Evolutionary conservation across 2,329 filamentous ascomycete genomes (phyloP).

Genomic region (Fusarium mangiferae): DNA sequence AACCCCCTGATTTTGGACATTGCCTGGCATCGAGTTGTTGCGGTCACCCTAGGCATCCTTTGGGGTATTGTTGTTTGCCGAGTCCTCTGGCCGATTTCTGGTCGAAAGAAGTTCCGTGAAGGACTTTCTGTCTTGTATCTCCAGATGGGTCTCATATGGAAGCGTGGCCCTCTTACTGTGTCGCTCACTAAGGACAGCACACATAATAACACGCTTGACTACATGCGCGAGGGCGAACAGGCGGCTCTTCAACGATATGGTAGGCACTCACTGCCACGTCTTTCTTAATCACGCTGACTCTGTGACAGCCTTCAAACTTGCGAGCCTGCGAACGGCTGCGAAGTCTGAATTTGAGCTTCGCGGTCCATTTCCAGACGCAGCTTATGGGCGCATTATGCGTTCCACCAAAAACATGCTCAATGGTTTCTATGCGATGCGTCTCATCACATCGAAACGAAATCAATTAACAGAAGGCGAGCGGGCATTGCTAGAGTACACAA

Average conservation of each 20-base stretch:
- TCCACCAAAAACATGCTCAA: slow-evolving; percentile 88
- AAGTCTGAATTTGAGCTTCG: slow-evolving; percentile 88
- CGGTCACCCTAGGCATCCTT: slow-evolving; percentile 85
- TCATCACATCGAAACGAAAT: slow-evolving; percentile 85
- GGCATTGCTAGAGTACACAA: slow-evolving; percentile 81
- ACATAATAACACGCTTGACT: slow-evolving; percentile 67
- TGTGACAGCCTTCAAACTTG: slow-evolving; percentile 70
- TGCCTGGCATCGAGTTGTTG: slow-evolving; percentile 84
- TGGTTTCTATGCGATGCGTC: slow-evolving; percentile 95
- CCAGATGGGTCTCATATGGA: slow-evolving; percentile 96
- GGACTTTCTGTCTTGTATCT: slow-evolving; percentile 92
- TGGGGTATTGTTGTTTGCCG: slow-evolving; percentile 94
- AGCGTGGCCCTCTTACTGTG: slow-evolving; percentile 84
- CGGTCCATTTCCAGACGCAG: slow-evolving; percentile 82
- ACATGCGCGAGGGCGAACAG: slow-evolving; percentile 90
- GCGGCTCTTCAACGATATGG: slow-evolving; percentile 84
- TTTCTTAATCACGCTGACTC: neutral
- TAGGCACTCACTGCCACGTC: slow-evolving; percentile 31
- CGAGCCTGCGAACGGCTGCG: slow-evolving; percentile 77
- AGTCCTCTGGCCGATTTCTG: slow-evolving; percentile 93
- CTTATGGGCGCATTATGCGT: slow-evolving; percentile 78
- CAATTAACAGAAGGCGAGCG: slow-evolving; percentile 82
- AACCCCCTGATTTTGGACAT: slow-evolving; percentile 90
- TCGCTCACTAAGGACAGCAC: slow-evolving; percentile 69
- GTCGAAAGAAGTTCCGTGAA: slow-evolving; percentile 86